A percentile compares a stretch with the other conserved stretches of the same genome.
These are phyloP conservation scores for Russula sp. DNA, from an alignment of 768 basidiomycete species.

Conservation along the genomic window DNA sequence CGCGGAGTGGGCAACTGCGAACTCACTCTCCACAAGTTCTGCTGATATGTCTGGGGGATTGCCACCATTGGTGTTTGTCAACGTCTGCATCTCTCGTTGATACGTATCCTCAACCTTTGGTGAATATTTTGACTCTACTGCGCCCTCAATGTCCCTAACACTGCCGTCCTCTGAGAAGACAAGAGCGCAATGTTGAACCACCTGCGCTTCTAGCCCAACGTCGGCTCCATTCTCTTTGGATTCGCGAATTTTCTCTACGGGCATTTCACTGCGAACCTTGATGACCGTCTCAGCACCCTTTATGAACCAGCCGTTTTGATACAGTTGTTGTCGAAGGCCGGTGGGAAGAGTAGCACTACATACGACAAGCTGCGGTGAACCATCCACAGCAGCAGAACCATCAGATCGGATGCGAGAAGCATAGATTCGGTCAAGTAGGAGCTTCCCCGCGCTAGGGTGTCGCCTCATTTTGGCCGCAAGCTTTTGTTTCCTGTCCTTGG, in stretches of 20 bases:
- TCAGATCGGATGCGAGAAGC: slow-evolving; percentile 24
- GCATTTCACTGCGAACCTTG: slow-evolving; percentile 23
- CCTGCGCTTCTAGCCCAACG: not conserved
- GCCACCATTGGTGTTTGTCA: not conserved
- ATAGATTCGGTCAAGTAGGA: slow-evolving; percentile 55
- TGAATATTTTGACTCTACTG: slow-evolving; percentile 29
- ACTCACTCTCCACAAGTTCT: slow-evolving; percentile 15
- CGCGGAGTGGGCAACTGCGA: not conserved
- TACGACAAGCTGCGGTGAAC: slow-evolving; percentile 52
- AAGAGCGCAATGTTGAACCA: slow-evolving; percentile 49
- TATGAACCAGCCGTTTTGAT: slow-evolving; percentile 54
- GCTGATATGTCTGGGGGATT: slow-evolving; percentile 11
- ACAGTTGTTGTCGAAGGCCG: slow-evolving; percentile 47
- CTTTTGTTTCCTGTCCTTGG: slow-evolving; percentile 35
- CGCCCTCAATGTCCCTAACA: slow-evolving; percentile 51
- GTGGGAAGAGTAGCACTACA: slow-evolving; percentile 65
- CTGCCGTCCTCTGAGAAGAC: slow-evolving; percentile 50
- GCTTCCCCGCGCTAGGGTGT: slow-evolving; percentile 56
- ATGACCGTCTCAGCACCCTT: slow-evolving; percentile 19
- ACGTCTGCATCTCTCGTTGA: slow-evolving; percentile 13
- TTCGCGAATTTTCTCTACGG: not conserved
- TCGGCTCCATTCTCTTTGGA: not conserved
- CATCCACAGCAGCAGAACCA: slow-evolving; percentile 27
- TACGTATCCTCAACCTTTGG: slow-evolving; percentile 27
- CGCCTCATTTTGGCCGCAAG: slow-evolving; percentile 38